Base-by-base conservation (phyloP, 805 yeast genomes). In the Metschnikowia baotianmanensis region DNA sequence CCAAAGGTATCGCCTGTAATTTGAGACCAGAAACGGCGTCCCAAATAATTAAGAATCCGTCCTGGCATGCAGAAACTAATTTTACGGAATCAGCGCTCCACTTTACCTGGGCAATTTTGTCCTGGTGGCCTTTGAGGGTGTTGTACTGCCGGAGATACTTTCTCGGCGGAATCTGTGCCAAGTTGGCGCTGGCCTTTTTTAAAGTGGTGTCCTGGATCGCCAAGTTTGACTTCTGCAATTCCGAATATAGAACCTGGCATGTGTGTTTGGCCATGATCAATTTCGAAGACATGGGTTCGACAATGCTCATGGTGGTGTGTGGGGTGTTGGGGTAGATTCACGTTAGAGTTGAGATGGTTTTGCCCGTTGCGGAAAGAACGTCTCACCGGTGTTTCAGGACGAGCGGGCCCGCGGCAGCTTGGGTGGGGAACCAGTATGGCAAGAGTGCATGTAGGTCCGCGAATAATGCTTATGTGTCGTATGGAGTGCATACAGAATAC, bases 31-130 rank as follows among this genome's bases (percentile, higher is more conserved):
- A 76, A 3, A 74, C 65, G 0, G 87, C 72, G 58, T 89, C 91
- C 96, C 97, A 90, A 16, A 86, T 61, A 27, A 90, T 69, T 69
- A 88, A 69, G 55, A 78, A 84, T 2, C 96, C 96, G 61, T 90
- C 97, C 57, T 86, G 96, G 19, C 91, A 82, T 0, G 87, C 88
- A 36, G 88, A 77, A 7, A 88, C 60, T 2, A 89, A 55, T 32
- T 71, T 72, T 32, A 63, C 60, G n/a, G 85, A 74, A 55, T 82
- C 82, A 1, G 68, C 58, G 39, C 80, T 74, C 95, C 96, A 86
- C 38, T 78, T 69, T 42, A 85, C 66, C 43, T 80, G 78, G 7
- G 82, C 73, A 16, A 89, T 75, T 56, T 89, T 88, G 56, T 80
- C 83, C 49, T 76, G 77, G 57, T 90, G 96, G 1, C 88, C 88